Conservation (phyloP, 345 rosid genomes). For the Rhizophora mangle region DNA sequence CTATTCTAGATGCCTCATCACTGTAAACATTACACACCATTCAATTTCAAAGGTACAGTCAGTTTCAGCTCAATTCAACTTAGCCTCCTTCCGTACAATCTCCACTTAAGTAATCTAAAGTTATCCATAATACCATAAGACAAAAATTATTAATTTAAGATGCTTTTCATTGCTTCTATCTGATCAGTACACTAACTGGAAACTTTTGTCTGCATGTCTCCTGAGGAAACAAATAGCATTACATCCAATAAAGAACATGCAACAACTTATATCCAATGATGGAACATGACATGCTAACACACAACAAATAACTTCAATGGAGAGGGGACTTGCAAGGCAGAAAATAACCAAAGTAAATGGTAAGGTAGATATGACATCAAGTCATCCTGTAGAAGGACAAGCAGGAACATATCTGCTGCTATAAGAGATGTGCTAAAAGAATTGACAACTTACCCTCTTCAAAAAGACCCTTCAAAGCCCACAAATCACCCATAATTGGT, state of each 20-base stretch:
- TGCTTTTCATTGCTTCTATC: neutral
- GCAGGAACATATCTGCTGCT: neutral
- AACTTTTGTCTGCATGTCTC: neutral
- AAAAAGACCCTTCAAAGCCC: constrained; percentile 97
- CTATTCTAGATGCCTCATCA: no score
- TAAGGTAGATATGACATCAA: neutral
- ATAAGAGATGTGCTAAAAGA: constrained; percentile 8
- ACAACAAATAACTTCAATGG: neutral
- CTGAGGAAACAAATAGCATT: neutral
- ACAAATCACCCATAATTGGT: constrained; percentile 97
- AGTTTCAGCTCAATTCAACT: no score
- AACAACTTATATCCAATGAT: neutral
- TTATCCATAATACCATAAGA: no score
- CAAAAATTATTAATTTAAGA: neutral
- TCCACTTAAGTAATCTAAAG: neutral
- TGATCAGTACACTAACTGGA: neutral
- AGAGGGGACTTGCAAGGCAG: neutral
- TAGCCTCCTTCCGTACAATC: neutral
- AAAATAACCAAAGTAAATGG: neutral
- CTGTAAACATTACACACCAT: no score
- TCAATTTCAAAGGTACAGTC: no score
- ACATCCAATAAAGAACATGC: neutral
- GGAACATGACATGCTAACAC: neutral
- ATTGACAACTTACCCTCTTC: constrained; percentile 65
- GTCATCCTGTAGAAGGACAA: neutral